A percentile compares a stretch with the other conserved stretches of the same genome.
Conservation (phyloP, 2,329 filamentous ascomycete species). For the Xylariaceae sp. region DNA sequence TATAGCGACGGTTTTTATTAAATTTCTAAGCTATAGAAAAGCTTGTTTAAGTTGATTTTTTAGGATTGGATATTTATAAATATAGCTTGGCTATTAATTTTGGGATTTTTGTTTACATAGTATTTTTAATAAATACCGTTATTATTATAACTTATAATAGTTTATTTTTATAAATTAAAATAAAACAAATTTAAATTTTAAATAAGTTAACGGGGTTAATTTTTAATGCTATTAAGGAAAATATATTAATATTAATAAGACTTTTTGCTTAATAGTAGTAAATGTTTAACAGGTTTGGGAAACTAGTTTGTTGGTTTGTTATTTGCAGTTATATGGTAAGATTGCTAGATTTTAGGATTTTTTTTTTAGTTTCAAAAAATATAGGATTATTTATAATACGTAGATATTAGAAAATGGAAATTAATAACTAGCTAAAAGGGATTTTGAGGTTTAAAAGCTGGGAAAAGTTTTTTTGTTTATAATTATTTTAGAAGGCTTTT, state of each 20-base stretch:
- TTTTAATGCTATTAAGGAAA: not conserved
- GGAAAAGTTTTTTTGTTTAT: not conserved
- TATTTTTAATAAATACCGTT: not conserved
- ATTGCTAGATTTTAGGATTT: not conserved
- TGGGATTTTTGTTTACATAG: not conserved
- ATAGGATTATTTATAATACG: not conserved
- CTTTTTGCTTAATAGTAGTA: slow-evolving; percentile 3
- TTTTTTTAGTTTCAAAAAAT: not conserved
- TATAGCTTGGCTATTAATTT: not conserved
- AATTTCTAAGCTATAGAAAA: slow-evolving; percentile 1
- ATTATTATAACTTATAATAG: not conserved
- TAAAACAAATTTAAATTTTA: not conserved
- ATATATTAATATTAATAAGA: slow-evolving; percentile 4
- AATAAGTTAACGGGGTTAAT: not conserved
- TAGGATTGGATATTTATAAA: not conserved
- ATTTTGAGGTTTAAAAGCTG: slow-evolving; percentile 1
- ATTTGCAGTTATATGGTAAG: not conserved
- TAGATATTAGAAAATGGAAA: not conserved
- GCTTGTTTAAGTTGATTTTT: not conserved
- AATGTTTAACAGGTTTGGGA: not conserved
- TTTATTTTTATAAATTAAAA: not conserved
- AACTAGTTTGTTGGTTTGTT: not conserved
- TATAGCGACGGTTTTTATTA: not conserved
- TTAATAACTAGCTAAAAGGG: not conserved
- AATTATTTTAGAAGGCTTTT: no score